Conservation (phyloP, 2,329 filamentous ascomycete species). For the Penicillium sp. region DNA sequence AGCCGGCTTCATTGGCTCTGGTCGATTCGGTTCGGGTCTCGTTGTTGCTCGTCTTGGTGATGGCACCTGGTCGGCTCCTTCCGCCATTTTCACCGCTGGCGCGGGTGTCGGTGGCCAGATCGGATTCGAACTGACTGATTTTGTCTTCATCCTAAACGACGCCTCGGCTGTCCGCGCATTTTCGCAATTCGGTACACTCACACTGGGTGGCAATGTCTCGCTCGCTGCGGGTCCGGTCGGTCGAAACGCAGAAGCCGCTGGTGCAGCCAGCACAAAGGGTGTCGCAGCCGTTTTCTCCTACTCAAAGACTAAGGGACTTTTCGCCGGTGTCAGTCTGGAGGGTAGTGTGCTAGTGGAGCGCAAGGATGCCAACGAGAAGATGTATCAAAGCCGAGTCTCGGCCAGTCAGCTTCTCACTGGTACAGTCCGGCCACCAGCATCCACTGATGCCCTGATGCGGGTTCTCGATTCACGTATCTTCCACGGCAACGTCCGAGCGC, state of each 20-base stretch:
- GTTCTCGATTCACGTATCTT: slow-evolving; percentile 86
- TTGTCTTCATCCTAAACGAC: slow-evolving; percentile 98
- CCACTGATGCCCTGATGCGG: slow-evolving; percentile 79
- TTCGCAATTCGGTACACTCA: slow-evolving; percentile 86
- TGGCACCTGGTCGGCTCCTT: slow-evolving; percentile 53
- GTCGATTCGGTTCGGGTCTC: slow-evolving; percentile 51
- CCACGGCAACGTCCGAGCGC: slow-evolving; percentile 59
- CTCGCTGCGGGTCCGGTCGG: slow-evolving; percentile 93
- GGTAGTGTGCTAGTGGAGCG: slow-evolving; percentile 91
- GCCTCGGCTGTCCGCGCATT: slow-evolving; percentile 86
- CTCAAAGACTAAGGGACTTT: slow-evolving; percentile 95
- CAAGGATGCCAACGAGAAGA: slow-evolving; percentile 93
- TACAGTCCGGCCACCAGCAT: slow-evolving; percentile 72
- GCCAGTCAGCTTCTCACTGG: slow-evolving; percentile 81
- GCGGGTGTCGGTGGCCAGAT: slow-evolving; percentile 54
- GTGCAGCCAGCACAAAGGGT: slow-evolving; percentile 84
- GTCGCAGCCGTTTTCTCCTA: slow-evolving; percentile 95
- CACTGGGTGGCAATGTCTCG: slow-evolving; percentile 92
- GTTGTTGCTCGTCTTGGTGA: slow-evolving; percentile 51
- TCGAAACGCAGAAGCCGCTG: slow-evolving; percentile 92
- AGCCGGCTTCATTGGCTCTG: slow-evolving; percentile 53
- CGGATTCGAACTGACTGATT: slow-evolving; percentile 58
- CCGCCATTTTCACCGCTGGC: slow-evolving; percentile 50
- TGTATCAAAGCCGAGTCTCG: slow-evolving; percentile 82
- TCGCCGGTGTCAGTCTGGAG: slow-evolving; percentile 92